phyloP scores from a whole-genome alignment of 371 early-diverging fungal species.

The Syncephalis plumigaleata region DNA sequence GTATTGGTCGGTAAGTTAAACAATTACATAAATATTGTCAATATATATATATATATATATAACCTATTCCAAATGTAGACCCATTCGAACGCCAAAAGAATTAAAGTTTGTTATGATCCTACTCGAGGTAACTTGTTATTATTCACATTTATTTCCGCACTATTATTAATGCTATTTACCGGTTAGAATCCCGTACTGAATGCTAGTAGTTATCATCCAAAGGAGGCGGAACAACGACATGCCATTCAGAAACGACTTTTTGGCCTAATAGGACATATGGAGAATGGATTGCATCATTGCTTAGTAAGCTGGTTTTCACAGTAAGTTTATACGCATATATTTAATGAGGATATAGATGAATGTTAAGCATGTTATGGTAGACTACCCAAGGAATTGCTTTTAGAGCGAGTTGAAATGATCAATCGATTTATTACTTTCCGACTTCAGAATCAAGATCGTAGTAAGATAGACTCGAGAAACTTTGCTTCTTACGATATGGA shows the following conservation, averaged over 20 bases:
- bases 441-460: conserved; percentile 33
- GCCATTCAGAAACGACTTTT: conserved; percentile 47
- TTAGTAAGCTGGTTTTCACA: conserved; percentile 61
- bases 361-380: conserved; percentile 13
- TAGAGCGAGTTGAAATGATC: conserved; percentile 53
- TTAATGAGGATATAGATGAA: background rate
- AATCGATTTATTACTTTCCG: conserved; percentile 67
- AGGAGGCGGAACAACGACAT: conserved; percentile 49
- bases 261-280: conserved; percentile 52
- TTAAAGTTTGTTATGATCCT: conserved; percentile 67
- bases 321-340: conserved; percentile 8
- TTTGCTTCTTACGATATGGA: conserved; percentile 46
- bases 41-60: background rate
- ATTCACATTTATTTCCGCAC: background rate
- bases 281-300: conserved; percentile 58
- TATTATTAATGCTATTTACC: background rate
- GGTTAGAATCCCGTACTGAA: conserved; percentile 44
- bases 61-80: conserved; percentile 5
- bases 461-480: conserved; percentile 13
- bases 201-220: conserved; percentile 37
- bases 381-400: conserved; percentile 36
- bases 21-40: too few species aligned
- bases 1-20: conserved; percentile 58
- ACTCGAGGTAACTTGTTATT: conserved; percentile 37
- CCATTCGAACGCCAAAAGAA: conserved; percentile 29